Percentiles rank a stretch among this genome's conserved stretches.
phyloP scores from a whole-genome alignment of 257 asterid genomes.

The Solanum pennellii region DNA sequence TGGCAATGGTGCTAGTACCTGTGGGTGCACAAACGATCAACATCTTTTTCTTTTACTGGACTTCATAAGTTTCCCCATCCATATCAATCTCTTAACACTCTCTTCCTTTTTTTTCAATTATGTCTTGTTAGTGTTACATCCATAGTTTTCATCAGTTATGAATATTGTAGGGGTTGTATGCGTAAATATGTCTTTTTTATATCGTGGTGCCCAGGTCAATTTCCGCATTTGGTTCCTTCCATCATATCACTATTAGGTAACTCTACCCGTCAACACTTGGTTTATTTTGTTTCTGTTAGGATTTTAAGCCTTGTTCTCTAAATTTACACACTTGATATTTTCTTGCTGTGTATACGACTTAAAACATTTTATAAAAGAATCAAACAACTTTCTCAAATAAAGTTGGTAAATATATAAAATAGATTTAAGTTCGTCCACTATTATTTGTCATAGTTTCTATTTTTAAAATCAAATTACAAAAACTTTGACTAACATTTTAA shows the following conservation, averaged over 20 bases:
- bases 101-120: neutral
- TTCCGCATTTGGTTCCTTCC: neutral
- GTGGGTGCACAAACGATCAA: neutral
- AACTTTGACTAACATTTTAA: too few relatives aligned
- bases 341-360: neutral
- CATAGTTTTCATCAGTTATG: neutral
- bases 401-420: neutral
- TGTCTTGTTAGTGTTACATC: neutral
- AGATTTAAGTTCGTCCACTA: neutral
- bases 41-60: neutral
- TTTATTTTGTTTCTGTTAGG: neutral
- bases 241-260: neutral
- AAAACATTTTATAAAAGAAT: neutral
- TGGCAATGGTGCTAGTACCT: slow-evolving; percentile 3
- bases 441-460: too few relatives aligned
- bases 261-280: neutral
- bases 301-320: neutral
- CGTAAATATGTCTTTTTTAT: neutral
- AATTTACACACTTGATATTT: neutral
- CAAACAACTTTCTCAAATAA: neutral
- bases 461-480: too few relatives aligned
- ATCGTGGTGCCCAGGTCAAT: neutral
- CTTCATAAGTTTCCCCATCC: neutral
- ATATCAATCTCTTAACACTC: neutral
- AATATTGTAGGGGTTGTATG: neutral